These are phyloP conservation scores for Suhomyces yuchorum DNA, from an alignment of 1,139 yeast species.

Conservation along the genomic window DNA sequence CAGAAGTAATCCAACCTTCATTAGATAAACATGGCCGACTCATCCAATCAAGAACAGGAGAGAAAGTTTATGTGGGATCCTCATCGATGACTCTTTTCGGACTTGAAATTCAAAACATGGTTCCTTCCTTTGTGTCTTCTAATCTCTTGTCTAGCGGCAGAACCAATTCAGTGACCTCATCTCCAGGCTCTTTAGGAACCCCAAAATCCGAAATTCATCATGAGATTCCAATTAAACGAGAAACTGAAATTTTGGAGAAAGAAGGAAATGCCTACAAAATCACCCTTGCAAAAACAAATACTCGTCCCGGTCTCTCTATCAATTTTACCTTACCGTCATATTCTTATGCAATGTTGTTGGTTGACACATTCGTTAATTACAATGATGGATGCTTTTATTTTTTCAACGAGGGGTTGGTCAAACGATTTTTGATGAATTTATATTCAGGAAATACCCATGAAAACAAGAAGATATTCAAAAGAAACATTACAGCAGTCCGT, in stretches of 20 bases:
- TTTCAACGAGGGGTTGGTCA: slow-evolving; percentile 78
- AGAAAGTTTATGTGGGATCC: slow-evolving; percentile 73
- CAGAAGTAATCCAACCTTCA: slow-evolving; percentile 63
- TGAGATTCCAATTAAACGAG: slow-evolving; percentile 26
- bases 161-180: slow-evolving; percentile 12
- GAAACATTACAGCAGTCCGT: slow-evolving; percentile 36
- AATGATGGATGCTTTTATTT: slow-evolving; percentile 87
- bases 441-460: slow-evolving; percentile 52
- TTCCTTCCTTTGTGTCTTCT: slow-evolving; percentile 35
- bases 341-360: slow-evolving; percentile 71
- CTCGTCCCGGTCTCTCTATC: slow-evolving; percentile 67
- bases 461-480: slow-evolving; percentile 40
- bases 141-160: slow-evolving; percentile 19
- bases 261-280: slow-evolving; percentile 77
- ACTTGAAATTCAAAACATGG: slow-evolving; percentile 68
- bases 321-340: slow-evolving; percentile 75
- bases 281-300: slow-evolving; percentile 65
- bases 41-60: slow-evolving; percentile 74
- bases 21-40: slow-evolving; percentile 69
- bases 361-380: slow-evolving; percentile 75
- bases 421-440: slow-evolving; percentile 61
- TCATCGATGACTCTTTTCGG: slow-evolving; percentile 83
- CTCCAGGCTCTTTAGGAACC: slow-evolving; percentile 14
- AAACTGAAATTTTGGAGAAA: slow-evolving; percentile 56
- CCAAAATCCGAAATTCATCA: slow-evolving; percentile 11